phyloP scores from a whole-genome alignment of 2,329 filamentous ascomycete genomes.

The Trichoderma atroviride region DNA sequence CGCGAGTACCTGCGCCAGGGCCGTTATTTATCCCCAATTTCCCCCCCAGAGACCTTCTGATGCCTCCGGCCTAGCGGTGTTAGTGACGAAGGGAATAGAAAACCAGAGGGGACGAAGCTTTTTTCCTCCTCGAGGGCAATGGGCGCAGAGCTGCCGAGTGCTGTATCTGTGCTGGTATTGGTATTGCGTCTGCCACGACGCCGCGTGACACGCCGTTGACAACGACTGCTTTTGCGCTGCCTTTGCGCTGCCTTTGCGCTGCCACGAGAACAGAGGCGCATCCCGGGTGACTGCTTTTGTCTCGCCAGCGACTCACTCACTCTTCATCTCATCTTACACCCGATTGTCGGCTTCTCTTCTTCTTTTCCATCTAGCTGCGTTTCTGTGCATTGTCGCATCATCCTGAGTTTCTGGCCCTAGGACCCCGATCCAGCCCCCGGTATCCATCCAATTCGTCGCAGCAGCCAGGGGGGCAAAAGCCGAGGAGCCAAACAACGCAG shows the following conservation, averaged over 20 bases:
- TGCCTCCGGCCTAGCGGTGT: constrained; percentile 18
- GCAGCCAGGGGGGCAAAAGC: constrained; percentile 14
- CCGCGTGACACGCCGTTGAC: constrained; percentile 18
- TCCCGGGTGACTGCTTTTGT: neutral
- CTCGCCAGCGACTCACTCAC: neutral
- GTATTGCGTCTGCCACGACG: constrained; percentile 15
- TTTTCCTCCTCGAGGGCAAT: constrained; percentile 7
- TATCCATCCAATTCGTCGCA: constrained; percentile 25
- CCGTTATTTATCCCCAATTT: constrained; percentile 4
- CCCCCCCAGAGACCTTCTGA: constrained; percentile 6
- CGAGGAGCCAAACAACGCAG: neutral
- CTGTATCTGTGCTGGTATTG: neutral
- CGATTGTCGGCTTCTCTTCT: neutral
- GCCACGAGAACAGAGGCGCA: neutral
- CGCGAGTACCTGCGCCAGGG: neutral
- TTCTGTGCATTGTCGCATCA: constrained; percentile 18
- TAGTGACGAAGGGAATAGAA: constrained; percentile 3
- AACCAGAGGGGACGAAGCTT: neutral
- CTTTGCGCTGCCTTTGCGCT: too few species aligned
- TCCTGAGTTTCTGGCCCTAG: constrained; percentile 15
- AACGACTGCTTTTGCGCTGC: constrained; percentile 4
- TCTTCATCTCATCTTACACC: neutral
- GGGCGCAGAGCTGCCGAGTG: constrained; percentile 20
- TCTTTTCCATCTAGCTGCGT: neutral
- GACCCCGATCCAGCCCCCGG: constrained; percentile 17